Evolutionary conservation across 345 rosid species (phyloP).

Genomic region (Lepidium sativum): DNA sequence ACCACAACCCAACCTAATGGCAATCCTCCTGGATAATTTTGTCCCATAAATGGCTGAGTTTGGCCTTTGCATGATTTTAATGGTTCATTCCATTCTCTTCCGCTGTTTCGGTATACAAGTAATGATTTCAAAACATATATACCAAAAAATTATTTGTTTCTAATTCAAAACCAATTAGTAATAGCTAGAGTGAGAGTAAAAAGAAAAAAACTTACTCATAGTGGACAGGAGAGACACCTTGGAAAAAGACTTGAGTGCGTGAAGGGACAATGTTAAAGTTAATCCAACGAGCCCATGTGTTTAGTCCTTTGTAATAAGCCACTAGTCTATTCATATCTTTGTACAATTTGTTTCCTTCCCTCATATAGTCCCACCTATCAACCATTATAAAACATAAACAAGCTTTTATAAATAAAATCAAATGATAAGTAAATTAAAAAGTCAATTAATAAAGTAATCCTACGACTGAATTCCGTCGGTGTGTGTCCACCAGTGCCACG

Average conservation of each 20-base stretch:
- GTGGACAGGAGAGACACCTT: conserved; percentile 80
- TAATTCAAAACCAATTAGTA: neutral
- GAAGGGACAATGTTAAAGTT: conserved; percentile 46
- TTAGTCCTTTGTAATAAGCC: conserved; percentile 76
- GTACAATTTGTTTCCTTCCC: conserved; percentile 49
- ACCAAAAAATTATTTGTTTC: neutral
- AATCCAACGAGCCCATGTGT: conserved; percentile 97
- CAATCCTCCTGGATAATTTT: conserved; percentile 58
- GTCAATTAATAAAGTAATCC: neutral
- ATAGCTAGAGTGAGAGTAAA: too few relatives aligned
- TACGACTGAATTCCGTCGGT: conserved; percentile 63
- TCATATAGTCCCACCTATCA: conserved; percentile 66
- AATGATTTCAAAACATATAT: neutral
- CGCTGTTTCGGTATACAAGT: conserved; percentile 32
- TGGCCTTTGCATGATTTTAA: conserved; percentile 46
- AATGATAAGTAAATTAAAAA: neutral
- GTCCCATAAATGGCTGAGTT: conserved; percentile 55
- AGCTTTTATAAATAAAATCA: neutral
- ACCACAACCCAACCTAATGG: conserved; percentile 68
- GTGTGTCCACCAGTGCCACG: conserved; percentile 99
- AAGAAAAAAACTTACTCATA: conserved; percentile 79
- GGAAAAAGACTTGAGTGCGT: conserved; percentile 74
- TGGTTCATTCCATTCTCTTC: conserved; percentile 72
- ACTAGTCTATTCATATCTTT: conserved; percentile 80
- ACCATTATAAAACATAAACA: neutral